Conservation (phyloP, 495 filamentous ascomycete genomes). For the Thermochaetoides thermophila region DNA sequence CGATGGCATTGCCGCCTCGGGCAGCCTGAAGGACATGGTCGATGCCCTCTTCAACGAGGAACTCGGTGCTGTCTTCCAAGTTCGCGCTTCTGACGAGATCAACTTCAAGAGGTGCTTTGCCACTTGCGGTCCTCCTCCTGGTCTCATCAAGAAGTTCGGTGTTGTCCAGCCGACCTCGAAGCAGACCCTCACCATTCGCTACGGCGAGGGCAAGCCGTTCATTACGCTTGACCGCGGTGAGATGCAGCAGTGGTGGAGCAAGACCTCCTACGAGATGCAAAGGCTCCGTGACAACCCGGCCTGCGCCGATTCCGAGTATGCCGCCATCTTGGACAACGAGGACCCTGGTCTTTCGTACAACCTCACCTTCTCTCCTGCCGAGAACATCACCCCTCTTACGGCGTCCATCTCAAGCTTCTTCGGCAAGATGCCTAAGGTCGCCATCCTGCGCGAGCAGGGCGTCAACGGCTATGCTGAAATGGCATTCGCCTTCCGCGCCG, state of each 20-base stretch:
- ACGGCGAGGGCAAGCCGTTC: conserved; percentile 42
- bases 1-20: conserved; percentile 47
- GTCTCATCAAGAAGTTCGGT: conserved; percentile 71
- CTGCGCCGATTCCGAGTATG: conserved; percentile 77
- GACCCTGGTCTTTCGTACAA: conserved; percentile 81
- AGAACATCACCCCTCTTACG: conserved; percentile 57
- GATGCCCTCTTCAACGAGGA: conserved; percentile 88
- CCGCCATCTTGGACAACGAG: conserved; percentile 53
- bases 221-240: conserved; percentile 51
- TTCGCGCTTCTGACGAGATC: conserved; percentile 66
- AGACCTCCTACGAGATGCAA: conserved; percentile 84
- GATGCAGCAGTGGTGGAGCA: conserved; percentile 80
- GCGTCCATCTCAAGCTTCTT: conserved; percentile 56
- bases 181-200: conserved; percentile 63
- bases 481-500: conserved; percentile 84
- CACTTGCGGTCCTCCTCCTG: conserved; percentile 72
- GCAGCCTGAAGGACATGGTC: conserved; percentile 46
- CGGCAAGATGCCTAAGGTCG: conserved; percentile 64
- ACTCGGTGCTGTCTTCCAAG: conserved; percentile 93
- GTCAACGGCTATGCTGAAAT: conserved; percentile 94
- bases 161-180: conserved; percentile 51
- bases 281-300: conserved; percentile 74
- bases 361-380: conserved; percentile 66
- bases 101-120: conserved; percentile 84
- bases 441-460: conserved; percentile 89